Base-by-base conservation (phyloP, 495 filamentous ascomycete genomes). In the Jackrogersella minutella region DNA sequence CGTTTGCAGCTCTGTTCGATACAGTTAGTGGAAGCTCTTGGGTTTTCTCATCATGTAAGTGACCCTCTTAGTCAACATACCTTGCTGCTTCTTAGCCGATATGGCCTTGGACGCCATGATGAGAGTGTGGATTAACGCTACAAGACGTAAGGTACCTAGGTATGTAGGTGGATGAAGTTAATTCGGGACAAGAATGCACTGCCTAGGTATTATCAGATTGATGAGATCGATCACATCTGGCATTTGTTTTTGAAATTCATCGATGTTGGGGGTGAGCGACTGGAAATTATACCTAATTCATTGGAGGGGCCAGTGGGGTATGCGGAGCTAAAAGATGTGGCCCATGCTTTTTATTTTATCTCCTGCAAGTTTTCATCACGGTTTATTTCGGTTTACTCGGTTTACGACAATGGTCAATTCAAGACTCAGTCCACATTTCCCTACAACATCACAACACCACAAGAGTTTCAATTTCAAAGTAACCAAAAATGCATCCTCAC, bases 401-500 rank as follows among this genome's bases (percentile, higher is more conserved):
- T 30, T 30, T 30, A 7, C 64, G 58, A 62, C 52, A 21, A 30
- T 54, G 49, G 39, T 37, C 24, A 50, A 9, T 33, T 16, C n/a
- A 37, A 28, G 21, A 50, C 5, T 34, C 11, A 55, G 26, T 46
- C 21, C 31, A 50, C 11, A n/a, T 41, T 43, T 9, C 28, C 54
- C 41, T 50, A 57, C 33, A 46, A 50, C 28, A 31, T 46, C 6
- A 13, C 19, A 1, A 58, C 28, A 62, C 2, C 10, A n/a, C n/a
- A n/a, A n/a, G n/a, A 19, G 11, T 40, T 41, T 31, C n/a, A 3
- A n/a, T n/a, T n/a, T n/a, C n/a, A 14, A 22, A 40, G 26, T 16
- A 51, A 58, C 13, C 55, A 75, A 88, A 78, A 46, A 99, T 99
- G 95, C 95, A 99, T 91, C 95, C 95, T 21, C 93, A 96, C 78